phyloP scores from a whole-genome alignment of 768 basidiomycete species.

The Mycena venus region DNA sequence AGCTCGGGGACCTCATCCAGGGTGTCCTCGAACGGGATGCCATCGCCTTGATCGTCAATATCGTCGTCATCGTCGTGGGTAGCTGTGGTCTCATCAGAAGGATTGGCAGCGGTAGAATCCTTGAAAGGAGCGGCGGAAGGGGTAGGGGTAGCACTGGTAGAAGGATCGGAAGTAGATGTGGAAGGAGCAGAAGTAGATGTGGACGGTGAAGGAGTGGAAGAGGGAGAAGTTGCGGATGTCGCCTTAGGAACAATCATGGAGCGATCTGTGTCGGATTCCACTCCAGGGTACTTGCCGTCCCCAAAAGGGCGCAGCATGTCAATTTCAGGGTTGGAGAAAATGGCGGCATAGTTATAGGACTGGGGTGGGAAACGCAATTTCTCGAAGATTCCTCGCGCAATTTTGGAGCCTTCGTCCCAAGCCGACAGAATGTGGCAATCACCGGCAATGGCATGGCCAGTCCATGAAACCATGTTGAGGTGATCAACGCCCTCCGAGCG shows the following conservation, averaged over 20 bases:
- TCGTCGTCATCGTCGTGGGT: constrained; percentile 23
- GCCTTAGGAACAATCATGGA: not conserved
- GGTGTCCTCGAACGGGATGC: constrained; percentile 40
- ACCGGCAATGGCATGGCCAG: not conserved
- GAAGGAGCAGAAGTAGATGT: not conserved
- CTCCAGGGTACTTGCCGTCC: constrained; percentile 14
- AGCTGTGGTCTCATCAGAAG: not conserved
- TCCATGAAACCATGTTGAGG: constrained; percentile 5
- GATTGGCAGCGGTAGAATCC: no score
- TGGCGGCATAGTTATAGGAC: not conserved
- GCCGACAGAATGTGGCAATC: not conserved
- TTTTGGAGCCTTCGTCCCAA: not conserved
- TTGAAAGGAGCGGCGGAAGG: not conserved
- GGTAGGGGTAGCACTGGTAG: no score
- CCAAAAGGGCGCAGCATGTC: constrained; percentile 19
- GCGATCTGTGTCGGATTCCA: not conserved
- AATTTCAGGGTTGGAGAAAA: not conserved
- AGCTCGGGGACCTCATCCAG: constrained; percentile 39
- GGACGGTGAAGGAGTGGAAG: not conserved
- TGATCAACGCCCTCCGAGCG: constrained; percentile 15
- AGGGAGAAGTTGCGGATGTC: not conserved
- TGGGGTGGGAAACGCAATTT: not conserved
- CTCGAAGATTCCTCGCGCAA: not conserved
- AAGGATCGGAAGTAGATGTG: not conserved
- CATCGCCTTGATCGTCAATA: constrained; percentile 33